phyloP scores from a whole-genome alignment of 163 green algal genomes.

The Chlorella variabilis region DNA sequence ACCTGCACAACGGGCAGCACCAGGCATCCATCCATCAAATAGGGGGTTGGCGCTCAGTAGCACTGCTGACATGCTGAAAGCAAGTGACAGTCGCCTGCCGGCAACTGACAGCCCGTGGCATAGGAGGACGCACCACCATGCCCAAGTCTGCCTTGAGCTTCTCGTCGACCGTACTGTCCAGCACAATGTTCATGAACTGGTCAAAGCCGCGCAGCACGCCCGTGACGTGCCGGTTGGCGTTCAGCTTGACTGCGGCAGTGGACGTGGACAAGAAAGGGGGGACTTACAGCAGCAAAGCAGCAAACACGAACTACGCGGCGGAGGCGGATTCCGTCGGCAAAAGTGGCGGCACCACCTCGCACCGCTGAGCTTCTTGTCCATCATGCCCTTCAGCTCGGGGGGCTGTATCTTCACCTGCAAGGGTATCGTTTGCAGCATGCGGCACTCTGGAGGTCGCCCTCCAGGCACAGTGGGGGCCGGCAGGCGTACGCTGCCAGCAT shows the following conservation, averaged over 20 bases:
- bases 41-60: no score
- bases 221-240: slow-evolving; percentile 95
- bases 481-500: no score
- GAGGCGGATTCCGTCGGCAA: background rate
- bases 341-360: no score
- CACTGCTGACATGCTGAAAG: background rate
- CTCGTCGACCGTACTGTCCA: slow-evolving; percentile 94
- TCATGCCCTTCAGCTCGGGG: slow-evolving; percentile 96
- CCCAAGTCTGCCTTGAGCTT: slow-evolving; percentile 93
- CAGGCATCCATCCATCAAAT: background rate
- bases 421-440: no score
- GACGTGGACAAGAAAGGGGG: background rate
- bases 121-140: slow-evolving; percentile 92
- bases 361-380: slow-evolving; percentile 98
- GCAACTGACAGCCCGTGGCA: no score
- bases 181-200: slow-evolving; percentile 99
- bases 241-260: slow-evolving; percentile 86
- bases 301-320: no score
- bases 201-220: slow-evolving; percentile 97
- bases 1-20: slow-evolving; percentile 32
- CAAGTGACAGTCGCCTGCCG: no score
- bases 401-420: slow-evolving; percentile 88
- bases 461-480: no score
- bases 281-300: no score
- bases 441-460: no score